These are phyloP conservation scores for Castanea sativa DNA, from an alignment of 306 rosid genomes.

Conservation along the genomic window DNA sequence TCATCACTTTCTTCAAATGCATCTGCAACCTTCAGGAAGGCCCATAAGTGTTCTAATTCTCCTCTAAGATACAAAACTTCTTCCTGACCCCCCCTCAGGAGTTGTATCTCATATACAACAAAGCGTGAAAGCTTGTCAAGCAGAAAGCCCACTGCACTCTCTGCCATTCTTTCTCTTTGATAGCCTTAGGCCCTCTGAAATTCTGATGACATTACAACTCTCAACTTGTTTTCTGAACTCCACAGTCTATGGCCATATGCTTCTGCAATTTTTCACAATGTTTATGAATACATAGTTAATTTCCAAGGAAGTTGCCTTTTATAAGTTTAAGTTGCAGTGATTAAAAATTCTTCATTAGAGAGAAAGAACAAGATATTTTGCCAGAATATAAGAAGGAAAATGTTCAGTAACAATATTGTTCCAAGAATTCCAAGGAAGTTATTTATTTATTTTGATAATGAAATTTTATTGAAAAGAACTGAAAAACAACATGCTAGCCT, in stretches of 20 bases:
- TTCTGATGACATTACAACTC: neutral
- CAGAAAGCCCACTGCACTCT: slow-evolving; percentile 16
- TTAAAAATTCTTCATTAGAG: too few relatives aligned
- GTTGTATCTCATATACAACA: neutral
- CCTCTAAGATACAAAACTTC: slow-evolving; percentile 21
- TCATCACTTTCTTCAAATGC: slow-evolving; percentile 31
- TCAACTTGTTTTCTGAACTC: neutral
- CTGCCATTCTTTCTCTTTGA: slow-evolving; percentile 21
- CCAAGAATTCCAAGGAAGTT: too few relatives aligned
- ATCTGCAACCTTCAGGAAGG: slow-evolving; percentile 33
- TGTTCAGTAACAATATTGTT: too few relatives aligned
- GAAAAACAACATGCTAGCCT: too few relatives aligned
- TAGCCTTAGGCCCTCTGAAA: neutral
- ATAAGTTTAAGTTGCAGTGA: too few relatives aligned
- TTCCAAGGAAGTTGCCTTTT: too few relatives aligned
- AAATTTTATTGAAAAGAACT: too few relatives aligned
- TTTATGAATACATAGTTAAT: too few relatives aligned
- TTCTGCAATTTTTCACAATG: neutral
- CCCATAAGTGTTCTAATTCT: slow-evolving; percentile 26
- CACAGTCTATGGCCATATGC: neutral
- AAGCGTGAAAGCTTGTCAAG: slow-evolving; percentile 22
- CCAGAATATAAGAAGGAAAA: too few relatives aligned
- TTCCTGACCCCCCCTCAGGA: slow-evolving; percentile 18
- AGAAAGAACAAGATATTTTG: too few relatives aligned
- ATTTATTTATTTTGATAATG: too few relatives aligned